phyloP scores from a whole-genome alignment of 805 yeast species.

The Grigorovia yakushimaensis region DNA sequence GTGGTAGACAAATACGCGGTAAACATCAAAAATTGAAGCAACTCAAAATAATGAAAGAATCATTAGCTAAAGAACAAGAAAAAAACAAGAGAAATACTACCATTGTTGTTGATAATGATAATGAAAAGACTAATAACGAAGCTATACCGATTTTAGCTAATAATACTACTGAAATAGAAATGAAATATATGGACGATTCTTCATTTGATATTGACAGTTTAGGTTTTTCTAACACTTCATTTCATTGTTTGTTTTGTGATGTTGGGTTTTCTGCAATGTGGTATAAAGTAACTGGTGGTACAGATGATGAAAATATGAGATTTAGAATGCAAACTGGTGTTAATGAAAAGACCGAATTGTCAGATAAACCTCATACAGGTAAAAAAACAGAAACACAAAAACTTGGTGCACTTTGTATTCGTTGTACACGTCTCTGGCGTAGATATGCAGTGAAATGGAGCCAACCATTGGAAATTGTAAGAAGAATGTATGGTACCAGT shows the following conservation, averaged over 20 bases:
- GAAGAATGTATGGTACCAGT: conserved; percentile 30
- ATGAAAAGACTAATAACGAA: background rate
- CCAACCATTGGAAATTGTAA: conserved; percentile 57
- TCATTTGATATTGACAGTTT: conserved; percentile 55
- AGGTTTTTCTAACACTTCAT: conserved; percentile 29
- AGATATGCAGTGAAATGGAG: conserved; percentile 85
- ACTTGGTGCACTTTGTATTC: conserved; percentile 57
- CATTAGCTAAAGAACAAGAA: conserved; percentile 10
- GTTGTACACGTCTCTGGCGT: conserved; percentile 91
- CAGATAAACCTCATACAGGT: conserved; percentile 8
- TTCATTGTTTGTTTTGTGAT: conserved; percentile 66
- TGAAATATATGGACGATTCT: conserved; percentile 35
- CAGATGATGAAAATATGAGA: conserved; percentile 20
- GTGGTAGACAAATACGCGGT: conserved; percentile 76
- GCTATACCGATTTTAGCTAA: background rate
- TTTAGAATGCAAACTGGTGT: conserved; percentile 17
- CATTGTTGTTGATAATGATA: background rate
- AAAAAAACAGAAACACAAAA: conserved; percentile 16
- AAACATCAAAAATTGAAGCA: conserved; percentile 43
- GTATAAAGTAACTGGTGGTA: conserved; percentile 29
- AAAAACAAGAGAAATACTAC: background rate
- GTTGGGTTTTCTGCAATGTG: conserved; percentile 30
- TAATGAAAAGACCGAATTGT: conserved; percentile 12
- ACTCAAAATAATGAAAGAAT: conserved; percentile 39
- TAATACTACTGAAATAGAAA: conserved; percentile 8